Evolutionary conservation across 176 grass and related monocot species (phyloP), one percentile per base, ranked within the genome.

Genomic region (Bonia amplexicaulis): DNA sequence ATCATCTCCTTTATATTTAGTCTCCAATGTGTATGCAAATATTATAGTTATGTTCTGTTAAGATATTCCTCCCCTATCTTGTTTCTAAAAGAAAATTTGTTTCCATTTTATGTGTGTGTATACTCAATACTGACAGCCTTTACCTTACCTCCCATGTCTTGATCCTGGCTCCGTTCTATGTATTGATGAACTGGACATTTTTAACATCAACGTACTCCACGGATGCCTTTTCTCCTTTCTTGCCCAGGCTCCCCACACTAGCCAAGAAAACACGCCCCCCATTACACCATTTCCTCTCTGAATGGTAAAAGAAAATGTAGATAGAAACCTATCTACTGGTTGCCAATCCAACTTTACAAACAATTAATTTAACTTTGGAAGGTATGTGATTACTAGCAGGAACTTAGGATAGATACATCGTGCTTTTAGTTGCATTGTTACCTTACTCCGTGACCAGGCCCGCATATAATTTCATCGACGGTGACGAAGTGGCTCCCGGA

Each of bases 401-500:
- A 51, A 51, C 51, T 7, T 53, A 11, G 51, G 51, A 1, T 19
- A 53, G 51, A 53, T 53, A 19, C 2, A 14, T 35, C 12, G 19
- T 9, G 59, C 25, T 22, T 80, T 64, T 39, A 33, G 12, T 70
- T 16, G 3, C 10, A n/a, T 19, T 70, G 41, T 71, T 85, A 94
- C 90, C 93, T 92, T 27, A 94, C 55, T 2, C 89, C 87, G 71
- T 94, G 90, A 7, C 90, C 87, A 2, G 93, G 93, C 4, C 87
- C 93, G 71, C 93, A 94, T 0, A 3, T n/a, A 60, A 94, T 6
- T 35, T n/a, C 26, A 9, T 84, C 44, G 26, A 92, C 59, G 60
- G 46, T 72, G 57, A 94, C 65, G 77, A 90, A 87, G 47, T 70
- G 62, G 42, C 66, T 82, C 6, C 76, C 72, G 61, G 80, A 57